These are phyloP conservation scores for Akanthomyces uredinophilus DNA, from an alignment of 2,329 filamentous ascomycete species.

Conservation along the genomic window DNA sequence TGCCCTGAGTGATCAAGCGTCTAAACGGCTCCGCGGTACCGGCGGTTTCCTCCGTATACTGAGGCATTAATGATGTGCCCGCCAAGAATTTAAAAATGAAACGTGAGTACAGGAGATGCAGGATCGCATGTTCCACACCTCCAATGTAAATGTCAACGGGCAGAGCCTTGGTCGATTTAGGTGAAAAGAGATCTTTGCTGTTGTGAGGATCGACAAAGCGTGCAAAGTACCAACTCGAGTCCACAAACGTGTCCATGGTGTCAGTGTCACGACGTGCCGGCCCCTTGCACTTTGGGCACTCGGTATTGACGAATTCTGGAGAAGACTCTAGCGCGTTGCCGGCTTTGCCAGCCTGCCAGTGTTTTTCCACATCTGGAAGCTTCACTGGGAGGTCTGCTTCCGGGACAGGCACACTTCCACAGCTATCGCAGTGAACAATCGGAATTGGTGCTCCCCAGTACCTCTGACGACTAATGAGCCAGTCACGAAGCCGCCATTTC, in stretches of 20 bases:
- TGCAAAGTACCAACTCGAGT: constrained; percentile 91
- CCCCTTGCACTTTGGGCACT: constrained; percentile 67
- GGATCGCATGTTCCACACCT: constrained; percentile 84
- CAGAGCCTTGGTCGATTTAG: constrained; percentile 53
- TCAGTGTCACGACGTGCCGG: constrained; percentile 79
- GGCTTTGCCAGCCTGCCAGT: constrained; percentile 62
- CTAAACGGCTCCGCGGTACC: constrained; percentile 68
- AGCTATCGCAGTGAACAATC: constrained; percentile 73
- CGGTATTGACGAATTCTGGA: constrained; percentile 67
- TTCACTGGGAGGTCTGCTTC: constrained; percentile 69
- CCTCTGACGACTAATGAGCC: constrained; percentile 85
- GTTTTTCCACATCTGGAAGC: constrained; percentile 63
- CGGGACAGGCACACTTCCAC: constrained; percentile 75
- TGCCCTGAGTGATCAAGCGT: constrained; percentile 79
- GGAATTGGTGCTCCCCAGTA: constrained; percentile 92
- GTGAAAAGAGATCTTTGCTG: constrained; percentile 52
- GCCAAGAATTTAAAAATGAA: constrained; percentile 87
- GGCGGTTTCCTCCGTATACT: constrained; percentile 27
- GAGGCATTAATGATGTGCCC: constrained; percentile 44
- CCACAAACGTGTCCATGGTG: constrained; percentile 95
- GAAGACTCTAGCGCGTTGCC: constrained; percentile 74
- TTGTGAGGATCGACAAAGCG: constrained; percentile 72
- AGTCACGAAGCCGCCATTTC: constrained; percentile 79
- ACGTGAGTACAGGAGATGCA: constrained; percentile 82
- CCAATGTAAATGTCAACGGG: constrained; percentile 87